Evolutionary conservation across 257 asterid genomes (phyloP), one percentile per base, ranked within the genome.

Genomic region (Gardenia jasminoides): DNA sequence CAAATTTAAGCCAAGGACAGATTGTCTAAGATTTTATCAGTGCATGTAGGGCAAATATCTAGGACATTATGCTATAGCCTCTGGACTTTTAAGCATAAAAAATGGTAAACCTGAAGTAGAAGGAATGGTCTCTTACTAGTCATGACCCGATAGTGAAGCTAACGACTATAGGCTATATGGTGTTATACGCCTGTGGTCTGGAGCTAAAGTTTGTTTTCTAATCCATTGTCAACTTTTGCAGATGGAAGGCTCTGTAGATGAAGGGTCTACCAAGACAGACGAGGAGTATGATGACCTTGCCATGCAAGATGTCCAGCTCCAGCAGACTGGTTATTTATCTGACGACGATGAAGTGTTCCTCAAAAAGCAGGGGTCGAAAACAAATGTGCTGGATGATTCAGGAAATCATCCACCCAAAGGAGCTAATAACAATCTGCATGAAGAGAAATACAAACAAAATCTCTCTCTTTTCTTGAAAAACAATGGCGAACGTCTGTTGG

Each of bases 241-340:
- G 99, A 68, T 88, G 87, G 99, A 91, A 84, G 97, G 98, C 19
- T 94, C 99, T 1, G 99, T 93, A 82, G 98, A 94, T 22, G 99
- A 94, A 80, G 96, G 83, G 76, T 94, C 90, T 30, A 87, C 93
- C 17, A 88, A 91, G 83, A 91, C 98, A 1, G 97, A 94, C 2
- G 99, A 94, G 82, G 97, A 94, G 83, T 93, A 91, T 67, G 98
- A 94, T 52, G 99, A 91, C 82, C 97, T 94, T 72, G 97, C 98
- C 33, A 85, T 91, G 90, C 84, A 82, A 83, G 97, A 89, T 66
- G 46, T 56, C 80, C 88, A 85, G 22, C 90, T 56, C 80, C 88
- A 85, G 22, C 90, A 88, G 28, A 80, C 75, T 33, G 93, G 92
- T 59, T 88, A 91, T 81, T 54, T 75, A 24, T 77, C 87, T 12